Evolutionary conservation across 202 grass and related monocot species (phyloP).

Genomic region (Saccharum hybrid): DNA sequence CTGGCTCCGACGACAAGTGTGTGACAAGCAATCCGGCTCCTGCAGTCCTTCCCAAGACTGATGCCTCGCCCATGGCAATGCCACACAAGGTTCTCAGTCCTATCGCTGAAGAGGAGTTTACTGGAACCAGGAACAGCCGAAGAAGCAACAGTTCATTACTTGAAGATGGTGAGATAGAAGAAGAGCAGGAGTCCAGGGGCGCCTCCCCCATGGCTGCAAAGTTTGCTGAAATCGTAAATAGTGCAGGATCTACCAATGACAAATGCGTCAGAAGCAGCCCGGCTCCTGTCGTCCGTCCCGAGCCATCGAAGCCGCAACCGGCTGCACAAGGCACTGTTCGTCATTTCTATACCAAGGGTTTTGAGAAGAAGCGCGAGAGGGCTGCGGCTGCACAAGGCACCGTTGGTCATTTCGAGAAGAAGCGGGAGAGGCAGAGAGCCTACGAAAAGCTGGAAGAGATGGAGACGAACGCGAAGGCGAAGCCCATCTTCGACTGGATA

Average conservation of each 20-base stretch:
- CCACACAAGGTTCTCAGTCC: background rate
- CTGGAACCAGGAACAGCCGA: background rate
- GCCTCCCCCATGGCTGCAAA: background rate
- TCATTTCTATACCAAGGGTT: background rate
- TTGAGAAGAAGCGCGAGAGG: background rate
- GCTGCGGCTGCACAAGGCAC: background rate
- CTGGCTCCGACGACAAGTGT: background rate
- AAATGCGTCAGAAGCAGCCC: background rate
- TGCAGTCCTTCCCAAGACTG: background rate
- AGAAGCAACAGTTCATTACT: background rate
- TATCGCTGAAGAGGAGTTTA: background rate
- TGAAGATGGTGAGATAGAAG: slow-evolving; percentile 4
- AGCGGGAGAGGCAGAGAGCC: slow-evolving; percentile 2
- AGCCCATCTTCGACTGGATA: background rate
- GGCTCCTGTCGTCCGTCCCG: background rate
- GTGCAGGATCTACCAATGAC: background rate
- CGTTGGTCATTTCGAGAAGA: background rate
- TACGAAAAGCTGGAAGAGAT: slow-evolving; percentile 1
- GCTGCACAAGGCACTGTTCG: background rate
- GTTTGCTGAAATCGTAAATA: background rate
- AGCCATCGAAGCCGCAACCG: background rate
- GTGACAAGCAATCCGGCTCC: background rate
- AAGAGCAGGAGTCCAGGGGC: background rate
- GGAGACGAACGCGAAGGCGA: slow-evolving; percentile 3
- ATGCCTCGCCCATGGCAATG: background rate